Evolutionary conservation across 23 red algal genomes (phyloP).

Genomic region (Gracilaria vermiculophylla): DNA sequence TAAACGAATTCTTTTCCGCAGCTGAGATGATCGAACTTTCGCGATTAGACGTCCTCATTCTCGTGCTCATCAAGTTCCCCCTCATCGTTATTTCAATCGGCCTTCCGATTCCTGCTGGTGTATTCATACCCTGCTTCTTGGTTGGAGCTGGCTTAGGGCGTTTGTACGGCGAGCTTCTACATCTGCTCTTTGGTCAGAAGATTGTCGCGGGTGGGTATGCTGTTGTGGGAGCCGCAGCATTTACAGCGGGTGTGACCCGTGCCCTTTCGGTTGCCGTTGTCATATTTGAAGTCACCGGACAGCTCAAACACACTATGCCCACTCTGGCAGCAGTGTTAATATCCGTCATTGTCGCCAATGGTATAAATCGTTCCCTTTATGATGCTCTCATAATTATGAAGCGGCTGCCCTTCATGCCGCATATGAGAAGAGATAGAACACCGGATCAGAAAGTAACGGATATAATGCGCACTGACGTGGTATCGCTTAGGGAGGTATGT

Average conservation of each 20-base stretch:
- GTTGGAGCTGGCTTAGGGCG: constrained; percentile 87
- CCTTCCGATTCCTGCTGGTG: constrained; percentile 92
- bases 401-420: constrained; percentile 94
- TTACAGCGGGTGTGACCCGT: constrained; percentile 95
- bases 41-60: constrained; percentile 61
- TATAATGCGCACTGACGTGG: constrained; percentile 82
- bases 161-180: constrained; percentile 94
- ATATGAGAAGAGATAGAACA: constrained; percentile 81
- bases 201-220: constrained; percentile 95
- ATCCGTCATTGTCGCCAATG: constrained; percentile 92
- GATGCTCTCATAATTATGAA: constrained; percentile 99
- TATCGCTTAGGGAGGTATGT: constrained; percentile 51
- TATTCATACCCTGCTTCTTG: constrained; percentile 97
- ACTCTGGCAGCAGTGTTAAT: constrained; percentile 85
- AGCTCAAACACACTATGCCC: constrained; percentile 94
- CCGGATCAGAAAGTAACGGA: constrained; percentile 78
- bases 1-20: constrained; percentile 94
- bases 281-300: constrained; percentile 98
- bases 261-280: constrained; percentile 95
- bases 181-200: constrained; percentile 76
- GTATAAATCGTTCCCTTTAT: constrained; percentile 89
- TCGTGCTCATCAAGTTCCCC: constrained; percentile 92
- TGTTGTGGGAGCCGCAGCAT: constrained; percentile 95
- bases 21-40: constrained; percentile 70
- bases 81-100: constrained; percentile 94